Base-by-base conservation (phyloP, 148 eudicot genomes). In the Cornus kousa region DNA sequence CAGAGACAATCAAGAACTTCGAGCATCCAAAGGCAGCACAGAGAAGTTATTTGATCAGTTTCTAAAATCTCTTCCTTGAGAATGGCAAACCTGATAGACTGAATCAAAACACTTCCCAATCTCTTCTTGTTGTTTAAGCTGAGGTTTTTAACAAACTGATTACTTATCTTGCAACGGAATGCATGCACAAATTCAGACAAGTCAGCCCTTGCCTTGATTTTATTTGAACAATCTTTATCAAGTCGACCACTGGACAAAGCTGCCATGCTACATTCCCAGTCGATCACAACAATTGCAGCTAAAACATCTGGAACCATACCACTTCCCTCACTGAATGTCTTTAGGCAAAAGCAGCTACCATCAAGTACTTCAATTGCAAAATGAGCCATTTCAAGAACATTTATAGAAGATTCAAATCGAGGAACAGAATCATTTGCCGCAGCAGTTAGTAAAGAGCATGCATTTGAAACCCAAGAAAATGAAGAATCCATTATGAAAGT, bases 361-460 rank as follows among this genome's bases (percentile, higher is more conserved):
- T 79, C 85, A 83, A 96, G 90, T 79, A 93, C 88, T 73, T 89
- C 88, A 74, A 91, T 84, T 67, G 98, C 89, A 86, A 88, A 87
- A 77, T 79, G 85, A 78, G 97, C 93, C 91, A 82, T 86, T 75
- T 82, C 86, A 74, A 81, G 79, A 79, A 88, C 83, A 78, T 77
- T 78, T 20, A 31, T 62, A 68, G 75, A 83, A 72, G 83, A 75
- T 74, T 67, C 79, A 74, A 78, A 71, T 65, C 79, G 86, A 72
- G 73, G 67, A 4, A 33, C 66, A 72, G 88, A 73, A 64, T 72
- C 65, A 76, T 85, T 79, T 74, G 68, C 80, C 10, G 78, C 84
- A 48, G 79, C 77, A 46, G 77, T 70, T 82, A 85, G 75, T 60
- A 87, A 82, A 74, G 88, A 85, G 75, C 85, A 76, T 66, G 87